A percentile compares a stretch with the other conserved stretches of the same genome.
phyloP scores from a whole-genome alignment of 306 rosid genomes.

The Ceratonia siliqua region DNA sequence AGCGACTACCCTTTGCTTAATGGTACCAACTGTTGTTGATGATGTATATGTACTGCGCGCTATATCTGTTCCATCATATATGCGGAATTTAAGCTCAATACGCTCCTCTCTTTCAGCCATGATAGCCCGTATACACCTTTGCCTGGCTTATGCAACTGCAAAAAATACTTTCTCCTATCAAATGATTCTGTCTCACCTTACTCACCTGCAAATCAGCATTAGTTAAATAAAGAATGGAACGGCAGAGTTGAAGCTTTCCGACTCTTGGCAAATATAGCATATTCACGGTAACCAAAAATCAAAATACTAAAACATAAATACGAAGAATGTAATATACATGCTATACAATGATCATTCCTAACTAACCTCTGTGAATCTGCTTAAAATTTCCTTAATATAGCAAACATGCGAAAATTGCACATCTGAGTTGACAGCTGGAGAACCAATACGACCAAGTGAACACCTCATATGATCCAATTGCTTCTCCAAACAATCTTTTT shows the following conservation, averaged over 20 bases:
- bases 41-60: conserved; percentile 54
- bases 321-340: conserved; percentile 7
- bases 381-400: conserved; percentile 39
- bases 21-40: conserved; percentile 51
- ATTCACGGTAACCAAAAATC: conserved; percentile 8
- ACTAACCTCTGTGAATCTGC: conserved; percentile 46
- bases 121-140: conserved; percentile 33
- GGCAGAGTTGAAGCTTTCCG: background rate
- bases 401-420: conserved; percentile 44
- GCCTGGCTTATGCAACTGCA: conserved; percentile 38
- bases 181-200: conserved; percentile 37
- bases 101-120: conserved; percentile 62
- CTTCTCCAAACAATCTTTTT: conserved; percentile 42
- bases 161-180: conserved; percentile 32
- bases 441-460: conserved; percentile 51
- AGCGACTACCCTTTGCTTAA: conserved; percentile 66
- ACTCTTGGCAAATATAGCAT: background rate
- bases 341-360: background rate
- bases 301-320: conserved; percentile 17
- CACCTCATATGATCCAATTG: conserved; percentile 64
- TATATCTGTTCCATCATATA: conserved; percentile 80
- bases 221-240: background rate
- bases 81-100: conserved; percentile 66
- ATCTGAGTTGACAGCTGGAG: conserved; percentile 48
- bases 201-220: conserved; percentile 41